These are phyloP conservation scores for Stachybotrys chartarum DNA, from an alignment of 2,329 filamentous ascomycete species.

Conservation along the genomic window DNA sequence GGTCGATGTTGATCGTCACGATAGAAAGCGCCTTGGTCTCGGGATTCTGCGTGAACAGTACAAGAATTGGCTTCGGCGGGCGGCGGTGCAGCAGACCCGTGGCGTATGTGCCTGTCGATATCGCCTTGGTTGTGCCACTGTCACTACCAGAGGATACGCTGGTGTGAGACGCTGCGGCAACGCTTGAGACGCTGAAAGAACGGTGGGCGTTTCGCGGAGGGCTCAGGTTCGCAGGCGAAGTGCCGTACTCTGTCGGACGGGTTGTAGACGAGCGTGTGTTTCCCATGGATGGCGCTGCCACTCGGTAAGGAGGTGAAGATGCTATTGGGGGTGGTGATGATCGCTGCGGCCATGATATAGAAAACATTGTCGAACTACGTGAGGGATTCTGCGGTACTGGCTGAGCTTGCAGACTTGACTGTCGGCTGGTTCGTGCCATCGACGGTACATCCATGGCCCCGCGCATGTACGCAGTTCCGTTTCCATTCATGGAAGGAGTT, in stretches of 20 bases:
- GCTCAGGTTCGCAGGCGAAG: slow-evolving; percentile 2
- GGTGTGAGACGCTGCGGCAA: slow-evolving; percentile 9
- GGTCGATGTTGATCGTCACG: slow-evolving; percentile 22
- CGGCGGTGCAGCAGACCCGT: slow-evolving; percentile 21
- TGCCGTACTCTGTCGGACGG: not conserved
- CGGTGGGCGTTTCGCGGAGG: slow-evolving; percentile 5
- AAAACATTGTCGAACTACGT: slow-evolving; percentile 3
- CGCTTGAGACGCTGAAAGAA: slow-evolving; percentile 14
- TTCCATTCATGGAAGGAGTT: not conserved
- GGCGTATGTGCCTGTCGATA: slow-evolving; percentile 16
- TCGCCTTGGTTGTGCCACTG: slow-evolving; percentile 13
- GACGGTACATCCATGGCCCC: not conserved
- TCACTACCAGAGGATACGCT: slow-evolving; percentile 16
- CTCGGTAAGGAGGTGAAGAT: slow-evolving; percentile 5
- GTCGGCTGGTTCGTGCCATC: slow-evolving; percentile 8
- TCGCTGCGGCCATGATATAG: slow-evolving; percentile 10
- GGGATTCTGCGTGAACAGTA: slow-evolving; percentile 21
- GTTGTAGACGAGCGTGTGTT: not conserved
- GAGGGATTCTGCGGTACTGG: slow-evolving; percentile 12
- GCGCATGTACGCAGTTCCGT: not conserved
- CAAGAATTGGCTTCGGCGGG: slow-evolving; percentile 25
- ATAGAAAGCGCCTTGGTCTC: slow-evolving; percentile 15
- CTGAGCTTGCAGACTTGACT: not conserved
- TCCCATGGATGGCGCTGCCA: not conserved
- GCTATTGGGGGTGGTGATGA: slow-evolving; percentile 9